Evolutionary conservation across 768 basidiomycete genomes (phyloP).

Genomic region (Auricularia heimuer): DNA sequence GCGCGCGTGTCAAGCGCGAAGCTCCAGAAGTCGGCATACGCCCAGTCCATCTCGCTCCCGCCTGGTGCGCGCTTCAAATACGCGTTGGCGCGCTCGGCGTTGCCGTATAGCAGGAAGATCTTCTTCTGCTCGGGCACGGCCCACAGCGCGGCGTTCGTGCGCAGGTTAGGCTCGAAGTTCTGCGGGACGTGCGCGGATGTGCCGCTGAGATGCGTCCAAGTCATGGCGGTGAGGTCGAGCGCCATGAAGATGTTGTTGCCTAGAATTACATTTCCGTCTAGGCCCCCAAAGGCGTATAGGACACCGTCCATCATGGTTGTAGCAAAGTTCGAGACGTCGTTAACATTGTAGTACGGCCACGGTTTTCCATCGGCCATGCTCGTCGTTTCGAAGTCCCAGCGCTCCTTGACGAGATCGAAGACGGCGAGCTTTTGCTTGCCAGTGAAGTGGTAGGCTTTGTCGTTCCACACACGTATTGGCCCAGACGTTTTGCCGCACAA

Average conservation of each 20-base stretch:
- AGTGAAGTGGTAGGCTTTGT: constrained; percentile 29
- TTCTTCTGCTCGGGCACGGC: constrained; percentile 19
- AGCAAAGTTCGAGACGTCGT: constrained; percentile 10
- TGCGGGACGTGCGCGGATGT: constrained; percentile 12
- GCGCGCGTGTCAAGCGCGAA: constrained; percentile 21
- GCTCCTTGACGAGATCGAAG: constrained; percentile 28
- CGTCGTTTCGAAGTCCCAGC: constrained; percentile 24
- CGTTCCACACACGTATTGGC: constrained; percentile 17
- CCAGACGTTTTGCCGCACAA: not conserved
- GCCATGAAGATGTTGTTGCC: constrained; percentile 31
- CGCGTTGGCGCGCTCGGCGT: constrained; percentile 25
- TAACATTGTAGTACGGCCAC: constrained; percentile 11
- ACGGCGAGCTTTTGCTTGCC: constrained; percentile 22
- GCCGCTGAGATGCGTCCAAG: constrained; percentile 23
- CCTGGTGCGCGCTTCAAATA: constrained; percentile 17
- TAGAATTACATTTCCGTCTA: constrained; percentile 18
- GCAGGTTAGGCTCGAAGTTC: constrained; percentile 23
- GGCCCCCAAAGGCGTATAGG: constrained; percentile 32
- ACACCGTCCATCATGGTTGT: constrained; percentile 19
- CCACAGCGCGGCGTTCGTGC: constrained; percentile 28
- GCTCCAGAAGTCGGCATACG: constrained; percentile 29
- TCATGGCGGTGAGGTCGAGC: constrained; percentile 25
- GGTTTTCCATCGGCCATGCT: constrained; percentile 12
- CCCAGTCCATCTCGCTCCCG: constrained; percentile 13
- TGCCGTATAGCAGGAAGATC: constrained; percentile 28